Evolutionary conservation across 2,329 filamentous ascomycete species (phyloP).

Genomic region (Hypocrella siamensis): DNA sequence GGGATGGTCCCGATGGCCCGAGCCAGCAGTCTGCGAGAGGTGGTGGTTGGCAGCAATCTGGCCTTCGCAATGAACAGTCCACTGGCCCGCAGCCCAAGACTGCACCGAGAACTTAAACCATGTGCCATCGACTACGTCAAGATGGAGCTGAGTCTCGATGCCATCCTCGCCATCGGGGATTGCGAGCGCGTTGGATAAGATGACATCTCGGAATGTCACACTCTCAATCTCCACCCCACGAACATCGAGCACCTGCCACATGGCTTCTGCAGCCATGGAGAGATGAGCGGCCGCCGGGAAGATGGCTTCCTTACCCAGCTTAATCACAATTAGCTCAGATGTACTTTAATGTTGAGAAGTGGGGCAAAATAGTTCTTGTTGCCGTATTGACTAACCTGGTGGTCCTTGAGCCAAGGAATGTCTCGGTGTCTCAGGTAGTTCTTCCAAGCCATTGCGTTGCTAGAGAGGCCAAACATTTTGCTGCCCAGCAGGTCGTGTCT

Average conservation of each 20-base stretch:
- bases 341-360: background rate
- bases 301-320: background rate
- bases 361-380: background rate
- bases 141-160: background rate
- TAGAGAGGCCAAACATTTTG: too few relatives aligned
- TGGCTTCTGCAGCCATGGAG: background rate
- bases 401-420: too few relatives aligned
- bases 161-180: background rate
- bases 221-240: background rate
- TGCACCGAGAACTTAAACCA: background rate
- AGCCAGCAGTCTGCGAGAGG: background rate
- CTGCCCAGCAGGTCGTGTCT: too few relatives aligned
- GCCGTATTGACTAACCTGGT: too few relatives aligned
- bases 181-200: background rate
- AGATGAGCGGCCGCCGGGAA: background rate
- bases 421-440: too few relatives aligned
- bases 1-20: background rate
- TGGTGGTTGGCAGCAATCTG: background rate
- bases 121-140: background rate
- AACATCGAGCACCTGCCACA: too few relatives aligned
- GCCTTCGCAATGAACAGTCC: background rate
- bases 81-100: too few relatives aligned
- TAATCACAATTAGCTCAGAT: background rate
- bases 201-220: background rate
- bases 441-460: too few relatives aligned